Evolutionary conservation across 345 rosid species (phyloP).

Genomic region (Dipteronia sinensis): DNA sequence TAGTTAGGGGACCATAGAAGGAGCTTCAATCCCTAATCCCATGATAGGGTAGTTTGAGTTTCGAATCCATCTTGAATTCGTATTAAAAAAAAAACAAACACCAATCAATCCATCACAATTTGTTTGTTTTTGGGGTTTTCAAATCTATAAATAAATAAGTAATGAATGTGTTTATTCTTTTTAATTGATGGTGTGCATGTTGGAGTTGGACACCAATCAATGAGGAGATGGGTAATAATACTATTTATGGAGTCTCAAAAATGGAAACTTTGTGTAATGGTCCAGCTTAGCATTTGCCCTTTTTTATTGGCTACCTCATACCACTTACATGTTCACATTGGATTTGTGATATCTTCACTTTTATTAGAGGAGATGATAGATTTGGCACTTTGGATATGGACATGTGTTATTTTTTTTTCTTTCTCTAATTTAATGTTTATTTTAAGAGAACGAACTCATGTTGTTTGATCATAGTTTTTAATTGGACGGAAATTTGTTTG

Average conservation of each 20-base stretch:
- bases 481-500: too few relatives aligned
- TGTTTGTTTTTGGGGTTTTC: too few relatives aligned
- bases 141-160: too few relatives aligned
- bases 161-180: too few relatives aligned
- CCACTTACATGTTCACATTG: not conserved
- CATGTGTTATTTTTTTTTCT: not conserved
- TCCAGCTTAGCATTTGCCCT: constrained; percentile 8
- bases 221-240: not conserved
- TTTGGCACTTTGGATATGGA: not conserved
- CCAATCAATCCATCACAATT: too few relatives aligned
- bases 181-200: too few relatives aligned
- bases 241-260: not conserved
- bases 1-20: not conserved
- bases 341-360: not conserved
- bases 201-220: not conserved
- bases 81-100: not conserved
- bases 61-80: not conserved
- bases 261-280: constrained; percentile 13
- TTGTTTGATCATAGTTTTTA: too few relatives aligned
- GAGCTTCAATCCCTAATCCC: not conserved
- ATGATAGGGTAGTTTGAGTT: not conserved
- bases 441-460: too few relatives aligned
- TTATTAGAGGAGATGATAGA: not conserved
- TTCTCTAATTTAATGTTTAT: not conserved
- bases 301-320: not conserved